Conservation (phyloP, 192 early-diverging fungal species). For the Umbelopsis ramanniana region DNA sequence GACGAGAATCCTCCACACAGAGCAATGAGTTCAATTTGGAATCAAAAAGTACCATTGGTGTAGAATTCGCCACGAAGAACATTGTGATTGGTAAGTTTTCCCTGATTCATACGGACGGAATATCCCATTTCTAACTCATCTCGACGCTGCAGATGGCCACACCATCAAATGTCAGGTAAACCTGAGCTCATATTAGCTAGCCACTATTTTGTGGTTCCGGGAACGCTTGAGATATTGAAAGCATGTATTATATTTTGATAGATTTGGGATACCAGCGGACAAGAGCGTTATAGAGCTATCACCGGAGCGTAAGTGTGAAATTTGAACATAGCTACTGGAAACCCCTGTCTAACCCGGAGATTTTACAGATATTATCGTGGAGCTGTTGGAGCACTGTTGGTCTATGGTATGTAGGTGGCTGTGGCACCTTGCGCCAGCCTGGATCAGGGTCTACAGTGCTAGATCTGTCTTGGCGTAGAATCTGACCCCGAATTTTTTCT, state of each 20-base stretch:
- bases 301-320: slow-evolving; percentile 64
- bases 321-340: background rate
- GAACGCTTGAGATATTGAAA: background rate
- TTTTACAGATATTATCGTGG: slow-evolving; percentile 87
- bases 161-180: slow-evolving; percentile 21
- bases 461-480: background rate
- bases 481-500: slow-evolving; percentile 38
- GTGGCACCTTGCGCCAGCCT: background rate
- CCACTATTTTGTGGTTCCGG: background rate
- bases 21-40: slow-evolving; percentile 95
- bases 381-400: slow-evolving; percentile 91
- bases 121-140: background rate
- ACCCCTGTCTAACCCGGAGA: background rate
- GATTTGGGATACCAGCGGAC: slow-evolving; percentile 88
- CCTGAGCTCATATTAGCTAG: background rate
- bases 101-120: too few species aligned
- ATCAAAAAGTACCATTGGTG: slow-evolving; percentile 95
- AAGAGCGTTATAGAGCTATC: slow-evolving; percentile 92
- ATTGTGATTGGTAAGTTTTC: slow-evolving; percentile 25
- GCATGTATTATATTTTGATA: slow-evolving; percentile 26
- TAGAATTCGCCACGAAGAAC: slow-evolving; percentile 53
- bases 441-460: background rate
- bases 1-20: slow-evolving; percentile 7
- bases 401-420: slow-evolving; percentile 67
- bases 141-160: background rate